Evolutionary conservation across 2,329 filamentous ascomycete species (phyloP), one percentile per base, ranked within the genome.

Genomic region (Exutisphaerella laricina): DNA sequence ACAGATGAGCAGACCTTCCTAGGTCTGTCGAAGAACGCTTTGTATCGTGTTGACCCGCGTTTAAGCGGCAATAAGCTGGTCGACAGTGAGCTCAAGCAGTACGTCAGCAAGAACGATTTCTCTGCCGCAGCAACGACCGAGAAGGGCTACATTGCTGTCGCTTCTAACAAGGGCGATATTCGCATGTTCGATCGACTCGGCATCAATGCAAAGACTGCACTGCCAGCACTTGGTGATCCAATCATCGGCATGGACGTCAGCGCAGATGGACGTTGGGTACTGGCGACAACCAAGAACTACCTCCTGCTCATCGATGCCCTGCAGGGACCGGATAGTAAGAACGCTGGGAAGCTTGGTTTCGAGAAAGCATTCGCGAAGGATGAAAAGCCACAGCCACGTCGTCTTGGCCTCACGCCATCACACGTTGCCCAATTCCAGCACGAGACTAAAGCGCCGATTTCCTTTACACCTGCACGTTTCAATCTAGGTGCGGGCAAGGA

Each of bases 401-500:
- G 92, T 55, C 79, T 98, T 8, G 88, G 84, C 9, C 76, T 98
- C 26, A 89, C 85, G 5, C 92, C 92, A 0, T 82, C 86, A 47
- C 92, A 98, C 64, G 88, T 97, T 20, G 92, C 92, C 0, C 92
- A 98, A 63, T 96, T 98, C 72, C 87, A 94, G 62, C 87, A 97
- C 65, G 92, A 98, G 67, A 98, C 92, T 2, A 86, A 88, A 56
- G 82, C 83, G 46, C 81, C 86, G 0, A 77, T 98, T 8, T 77
- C 81, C 1, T 98, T 98, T 66, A 97, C 90, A 0, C 80, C 86
- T 0, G 92, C 92, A 37, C 87, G 84, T 53, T 98, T 97, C 75
- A 97, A 98, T 66, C 87, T 87, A 0, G 88, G 89, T 51, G 76
- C 86, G 50, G 84, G 87, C 35, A 70, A 77, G 9, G 57, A 62